These are phyloP conservation scores for Gilbertella persicaria DNA, from an alignment of 371 early-diverging fungal species.

Conservation along the genomic window DNA sequence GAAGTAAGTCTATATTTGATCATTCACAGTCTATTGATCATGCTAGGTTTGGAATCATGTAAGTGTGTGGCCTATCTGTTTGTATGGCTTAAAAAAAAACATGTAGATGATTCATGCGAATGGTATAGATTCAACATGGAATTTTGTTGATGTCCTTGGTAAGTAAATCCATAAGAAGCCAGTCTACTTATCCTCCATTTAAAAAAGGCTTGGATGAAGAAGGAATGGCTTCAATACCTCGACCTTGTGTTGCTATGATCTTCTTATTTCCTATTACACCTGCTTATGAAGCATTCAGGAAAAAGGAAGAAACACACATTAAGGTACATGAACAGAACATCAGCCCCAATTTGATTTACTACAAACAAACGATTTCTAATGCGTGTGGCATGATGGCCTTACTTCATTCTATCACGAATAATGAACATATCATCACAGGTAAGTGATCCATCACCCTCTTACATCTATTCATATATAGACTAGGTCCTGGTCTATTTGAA, in stretches of 20 bases:
- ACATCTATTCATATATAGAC: background rate
- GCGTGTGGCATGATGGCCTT: constrained; percentile 91
- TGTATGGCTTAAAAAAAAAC: background rate
- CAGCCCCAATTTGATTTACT: constrained; percentile 69
- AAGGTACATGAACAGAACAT: constrained; percentile 50
- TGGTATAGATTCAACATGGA: constrained; percentile 50
- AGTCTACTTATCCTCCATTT: background rate
- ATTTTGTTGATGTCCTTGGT: constrained; percentile 64
- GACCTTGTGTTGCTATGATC: constrained; percentile 78
- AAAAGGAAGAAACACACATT: constrained; percentile 55
- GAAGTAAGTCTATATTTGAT: constrained; percentile 47
- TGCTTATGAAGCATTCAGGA: constrained; percentile 59
- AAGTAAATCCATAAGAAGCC: background rate
- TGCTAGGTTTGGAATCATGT: constrained; percentile 68
- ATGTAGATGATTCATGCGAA: constrained; percentile 53
- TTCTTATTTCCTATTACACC: constrained; percentile 72
- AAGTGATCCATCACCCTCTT: background rate
- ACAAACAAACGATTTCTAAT: constrained; percentile 87
- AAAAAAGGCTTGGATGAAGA: constrained; percentile 81
- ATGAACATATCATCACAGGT: constrained; percentile 46
- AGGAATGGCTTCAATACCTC: constrained; percentile 76
- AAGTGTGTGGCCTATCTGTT: background rate
- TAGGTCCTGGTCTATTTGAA: constrained; percentile 62
- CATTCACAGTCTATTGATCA: background rate
- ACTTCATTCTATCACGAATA: constrained; percentile 73